A percentile compares a stretch with the other conserved stretches of the same genome.
Conservation (phyloP, 805 yeast genomes). For the Wickerhamomyces subpelliculosus region DNA sequence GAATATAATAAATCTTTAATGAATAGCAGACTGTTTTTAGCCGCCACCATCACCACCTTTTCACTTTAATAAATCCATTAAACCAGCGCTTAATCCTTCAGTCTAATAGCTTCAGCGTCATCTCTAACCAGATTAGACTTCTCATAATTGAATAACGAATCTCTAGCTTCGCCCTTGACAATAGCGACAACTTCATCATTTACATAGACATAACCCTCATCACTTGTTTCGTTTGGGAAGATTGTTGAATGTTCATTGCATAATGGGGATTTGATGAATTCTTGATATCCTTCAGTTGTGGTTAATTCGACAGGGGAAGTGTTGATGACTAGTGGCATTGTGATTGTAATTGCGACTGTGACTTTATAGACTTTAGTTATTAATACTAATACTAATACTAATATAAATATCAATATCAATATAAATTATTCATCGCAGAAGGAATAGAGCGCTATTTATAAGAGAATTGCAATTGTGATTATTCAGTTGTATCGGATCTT, state of each 20-base stretch:
- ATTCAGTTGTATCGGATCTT: no score
- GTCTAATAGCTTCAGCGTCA: neutral
- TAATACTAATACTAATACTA: no score
- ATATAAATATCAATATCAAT: no score
- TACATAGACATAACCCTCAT: conserved; percentile 28
- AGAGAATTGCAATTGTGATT: no score
- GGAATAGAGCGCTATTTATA: no score
- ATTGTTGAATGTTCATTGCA: conserved; percentile 25
- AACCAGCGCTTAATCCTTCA: neutral
- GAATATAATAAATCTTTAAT: no score
- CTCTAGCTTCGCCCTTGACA: conserved; percentile 31
- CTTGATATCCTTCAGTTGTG: conserved; percentile 31
- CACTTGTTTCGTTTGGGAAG: conserved; percentile 28
- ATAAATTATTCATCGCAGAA: no score
- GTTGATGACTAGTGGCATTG: conserved; percentile 8
- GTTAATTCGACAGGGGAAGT: conserved; percentile 34
- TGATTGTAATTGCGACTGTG: neutral
- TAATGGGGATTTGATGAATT: conserved; percentile 28
- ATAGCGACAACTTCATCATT: conserved; percentile 31
- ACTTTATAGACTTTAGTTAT: neutral
- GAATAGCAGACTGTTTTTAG: no score
- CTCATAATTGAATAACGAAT: conserved; percentile 15
- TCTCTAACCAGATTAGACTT: neutral
- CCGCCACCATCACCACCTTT: no score
- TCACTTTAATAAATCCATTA: no score